Conservation (phyloP, 768 basidiomycete species). For the Rossbeevera mucosa region DNA sequence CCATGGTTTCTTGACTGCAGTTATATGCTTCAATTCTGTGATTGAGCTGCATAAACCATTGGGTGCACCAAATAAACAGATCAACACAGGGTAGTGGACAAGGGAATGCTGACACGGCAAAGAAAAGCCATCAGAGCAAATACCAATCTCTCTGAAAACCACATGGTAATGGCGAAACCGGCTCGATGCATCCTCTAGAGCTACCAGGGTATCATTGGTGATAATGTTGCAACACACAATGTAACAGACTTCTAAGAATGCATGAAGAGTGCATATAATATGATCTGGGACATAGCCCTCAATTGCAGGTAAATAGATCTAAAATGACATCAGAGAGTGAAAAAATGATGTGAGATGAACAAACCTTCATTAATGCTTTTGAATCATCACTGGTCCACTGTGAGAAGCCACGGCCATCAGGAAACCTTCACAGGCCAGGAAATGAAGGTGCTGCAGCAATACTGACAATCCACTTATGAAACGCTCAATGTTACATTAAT, state of each 20-base stretch:
- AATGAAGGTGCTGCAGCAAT: not conserved
- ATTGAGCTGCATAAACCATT: slow-evolving; percentile 36
- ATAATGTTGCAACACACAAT: not conserved
- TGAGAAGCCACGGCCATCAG: not conserved
- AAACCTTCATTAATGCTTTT: not conserved
- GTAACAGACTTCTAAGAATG: not conserved
- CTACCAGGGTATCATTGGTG: not conserved
- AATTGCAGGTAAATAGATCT: not conserved
- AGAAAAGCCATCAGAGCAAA: not conserved
- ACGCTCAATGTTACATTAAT: not conserved
- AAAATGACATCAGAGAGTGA: not conserved
- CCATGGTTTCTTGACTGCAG: slow-evolving; percentile 32
- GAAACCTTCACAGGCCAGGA: not conserved
- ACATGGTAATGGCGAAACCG: not conserved
- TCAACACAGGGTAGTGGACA: slow-evolving; percentile 14
- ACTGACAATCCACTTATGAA: not conserved
- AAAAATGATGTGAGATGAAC: too few species aligned
- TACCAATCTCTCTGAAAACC: not conserved
- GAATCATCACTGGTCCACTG: not conserved
- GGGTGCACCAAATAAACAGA: slow-evolving; percentile 28
- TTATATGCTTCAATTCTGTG: slow-evolving; percentile 34
- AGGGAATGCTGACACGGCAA: not conserved
- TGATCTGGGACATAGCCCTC: not conserved
- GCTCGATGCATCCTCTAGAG: not conserved
- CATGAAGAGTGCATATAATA: not conserved